Percentiles rank a stretch among this genome's conserved stretches.
phyloP scores from a whole-genome alignment of 208 protist species.

The Acanthamoeba castellanii region DNA sequence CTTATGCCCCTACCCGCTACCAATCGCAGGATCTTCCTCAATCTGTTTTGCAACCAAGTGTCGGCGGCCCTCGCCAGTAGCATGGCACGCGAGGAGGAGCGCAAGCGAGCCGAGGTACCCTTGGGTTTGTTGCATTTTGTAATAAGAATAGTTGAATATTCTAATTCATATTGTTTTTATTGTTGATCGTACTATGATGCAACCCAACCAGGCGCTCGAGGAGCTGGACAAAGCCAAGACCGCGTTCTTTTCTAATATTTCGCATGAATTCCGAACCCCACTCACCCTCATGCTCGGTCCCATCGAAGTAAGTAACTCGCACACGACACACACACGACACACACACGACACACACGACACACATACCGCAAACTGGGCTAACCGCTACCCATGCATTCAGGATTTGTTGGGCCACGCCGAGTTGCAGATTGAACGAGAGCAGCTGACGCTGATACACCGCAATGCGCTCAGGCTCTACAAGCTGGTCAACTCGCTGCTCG shows the following conservation, averaged over 20 bases:
- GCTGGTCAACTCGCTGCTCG: slow-evolving; percentile 77
- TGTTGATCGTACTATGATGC: too few relatives aligned
- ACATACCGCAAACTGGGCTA: background rate
- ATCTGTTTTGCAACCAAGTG: background rate
- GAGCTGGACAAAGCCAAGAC: slow-evolving; percentile 77
- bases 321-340: background rate
- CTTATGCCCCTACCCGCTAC: too few relatives aligned
- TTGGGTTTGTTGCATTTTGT: background rate
- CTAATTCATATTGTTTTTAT: too few relatives aligned
- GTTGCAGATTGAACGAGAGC: background rate
- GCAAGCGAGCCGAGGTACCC: slow-evolving; percentile 25
- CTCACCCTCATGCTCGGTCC: slow-evolving; percentile 78
- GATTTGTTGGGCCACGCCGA: background rate
- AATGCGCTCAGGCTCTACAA: slow-evolving; percentile 57
- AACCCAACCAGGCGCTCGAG: slow-evolving; percentile 37
- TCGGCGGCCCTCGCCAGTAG: background rate
- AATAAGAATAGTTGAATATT: slow-evolving; percentile 8
- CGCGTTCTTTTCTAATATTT: slow-evolving; percentile 77
- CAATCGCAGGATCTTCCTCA: slow-evolving; percentile 4
- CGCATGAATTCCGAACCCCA: slow-evolving; percentile 77
- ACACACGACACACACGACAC: too few relatives aligned
- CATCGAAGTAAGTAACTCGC: background rate
- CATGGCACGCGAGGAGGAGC: slow-evolving; percentile 48
- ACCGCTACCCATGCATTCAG: background rate
- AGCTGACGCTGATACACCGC: background rate